These are phyloP conservation scores for Panicum hallii DNA, from an alignment of 202 grass and related monocot genomes.

Conservation along the genomic window DNA sequence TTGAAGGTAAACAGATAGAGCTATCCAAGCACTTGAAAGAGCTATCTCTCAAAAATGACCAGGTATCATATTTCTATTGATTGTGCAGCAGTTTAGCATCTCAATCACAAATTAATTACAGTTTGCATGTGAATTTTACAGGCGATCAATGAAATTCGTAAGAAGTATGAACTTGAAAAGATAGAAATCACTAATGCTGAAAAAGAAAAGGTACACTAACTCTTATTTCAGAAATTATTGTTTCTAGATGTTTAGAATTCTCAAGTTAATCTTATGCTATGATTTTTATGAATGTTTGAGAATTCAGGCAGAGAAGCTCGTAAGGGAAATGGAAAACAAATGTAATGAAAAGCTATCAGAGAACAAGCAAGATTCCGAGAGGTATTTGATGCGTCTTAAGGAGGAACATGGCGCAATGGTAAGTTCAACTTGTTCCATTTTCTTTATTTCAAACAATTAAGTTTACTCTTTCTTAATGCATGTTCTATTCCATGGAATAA, in stretches of 20 bases:
- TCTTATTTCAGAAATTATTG: constrained; percentile 34
- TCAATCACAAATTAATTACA: constrained; percentile 33
- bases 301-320: constrained; percentile 79
- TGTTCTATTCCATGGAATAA: constrained; percentile 15
- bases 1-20: constrained; percentile 93
- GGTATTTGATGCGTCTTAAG: constrained; percentile 60
- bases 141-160: constrained; percentile 91
- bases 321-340: constrained; percentile 81
- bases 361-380: constrained; percentile 74
- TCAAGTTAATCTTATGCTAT: constrained; percentile 28
- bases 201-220: constrained; percentile 70
- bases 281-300: constrained; percentile 38
- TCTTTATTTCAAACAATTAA: constrained; percentile 44
- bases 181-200: constrained; percentile 80
- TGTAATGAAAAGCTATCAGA: constrained; percentile 76
- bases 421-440: constrained; percentile 45
- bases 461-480: constrained; percentile 5
- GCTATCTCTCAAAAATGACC: constrained; percentile 88
- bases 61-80: constrained; percentile 62
- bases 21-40: constrained; percentile 95
- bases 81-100: constrained; percentile 19
- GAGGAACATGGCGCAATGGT: constrained; percentile 79
- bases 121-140: constrained; percentile 53
- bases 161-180: constrained; percentile 93
- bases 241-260: constrained; percentile 29